Base-by-base conservation (phyloP, 768 basidiomycete species). In the Sutorius australiensis region DNA sequence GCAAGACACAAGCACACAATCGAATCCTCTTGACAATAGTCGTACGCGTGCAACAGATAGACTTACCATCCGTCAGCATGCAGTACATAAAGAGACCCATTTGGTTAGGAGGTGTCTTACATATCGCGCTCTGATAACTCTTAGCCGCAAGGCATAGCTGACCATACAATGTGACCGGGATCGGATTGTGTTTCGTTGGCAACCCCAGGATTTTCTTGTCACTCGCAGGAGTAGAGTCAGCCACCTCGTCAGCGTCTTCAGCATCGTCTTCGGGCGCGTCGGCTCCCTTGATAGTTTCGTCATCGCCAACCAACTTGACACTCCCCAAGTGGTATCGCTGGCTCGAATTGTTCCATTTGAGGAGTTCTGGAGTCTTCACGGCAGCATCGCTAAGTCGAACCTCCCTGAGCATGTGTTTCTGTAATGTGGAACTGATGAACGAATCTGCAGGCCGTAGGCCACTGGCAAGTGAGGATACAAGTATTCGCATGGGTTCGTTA, bases 121-220 rank as follows among this genome's bases (percentile, higher is more conserved):
- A 95, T 46, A 94, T 82, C 6, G 92, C 89, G 59, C 87, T 89
- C 62, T 95, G 92, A 67, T 87, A 94, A 61, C 90, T 92, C 71
- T 84, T 89, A 14, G 87, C 85, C 3, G 83, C 81, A 16, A 91
- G 78, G 61, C 89, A 87, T 42, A 92, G 79, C 61, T 89, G 87
- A 0, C 91, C 93, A 61, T 95, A 95, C 14, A 91, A 71, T 2
- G 85, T 74, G 14, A 89, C 77, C 17, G 82, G 75, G 40, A 87
- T 68, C 0, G 92, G 86, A 58, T 87, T 92, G 24, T 81, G 73
- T 66, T 85, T 48, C 6, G 36, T 48, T 10, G 34, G 46, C 27
- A 48, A 9, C 36, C 36, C 19, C 17, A 37, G 10, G 8, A 34
- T 5, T 19, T 28, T 48, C 36, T n/a, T 48, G 36, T 86, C 19